These are phyloP conservation scores for Neurospora hispaniola DNA, from an alignment of 495 filamentous ascomycete genomes.

Conservation along the genomic window DNA sequence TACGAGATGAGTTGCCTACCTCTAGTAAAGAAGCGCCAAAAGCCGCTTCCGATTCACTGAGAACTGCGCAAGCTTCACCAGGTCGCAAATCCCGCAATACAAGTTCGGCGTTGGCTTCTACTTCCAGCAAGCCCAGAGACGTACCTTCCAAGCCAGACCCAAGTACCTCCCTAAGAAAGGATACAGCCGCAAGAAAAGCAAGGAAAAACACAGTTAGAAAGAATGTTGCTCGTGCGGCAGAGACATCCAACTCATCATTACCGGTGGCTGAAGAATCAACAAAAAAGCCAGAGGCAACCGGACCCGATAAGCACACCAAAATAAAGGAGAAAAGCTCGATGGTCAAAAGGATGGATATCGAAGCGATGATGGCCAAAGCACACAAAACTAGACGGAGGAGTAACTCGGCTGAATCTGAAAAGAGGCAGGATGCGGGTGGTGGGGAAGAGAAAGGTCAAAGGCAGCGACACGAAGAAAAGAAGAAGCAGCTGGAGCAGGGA, in stretches of 20 bases:
- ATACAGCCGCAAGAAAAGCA: neutral
- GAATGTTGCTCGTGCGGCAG: fast-evolving
- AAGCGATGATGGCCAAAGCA: neutral
- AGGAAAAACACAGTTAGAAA: neutral
- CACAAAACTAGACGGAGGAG: neutral
- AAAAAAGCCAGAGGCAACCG: too few species aligned
- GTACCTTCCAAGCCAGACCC: neutral
- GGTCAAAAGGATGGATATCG: too few species aligned
- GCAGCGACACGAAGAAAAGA: neutral
- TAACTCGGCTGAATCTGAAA: fast-evolving
- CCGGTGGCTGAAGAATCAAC: neutral
- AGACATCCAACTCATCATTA: neutral
- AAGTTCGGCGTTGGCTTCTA: neutral
- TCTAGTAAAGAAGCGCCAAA: neutral
- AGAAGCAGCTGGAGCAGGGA: neutral
- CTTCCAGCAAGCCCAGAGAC: neutral
- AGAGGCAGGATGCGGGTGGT: neutral
- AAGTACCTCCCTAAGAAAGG: fast-evolving
- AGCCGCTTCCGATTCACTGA: neutral
- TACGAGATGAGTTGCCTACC: neutral
- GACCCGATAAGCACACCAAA: neutral
- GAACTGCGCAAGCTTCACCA: neutral
- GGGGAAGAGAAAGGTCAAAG: neutral
- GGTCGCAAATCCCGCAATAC: neutral
- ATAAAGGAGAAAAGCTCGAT: too few species aligned